Base-by-base conservation (phyloP, 352 stramenopile genomes). In the Phytophthora pini region DNA sequence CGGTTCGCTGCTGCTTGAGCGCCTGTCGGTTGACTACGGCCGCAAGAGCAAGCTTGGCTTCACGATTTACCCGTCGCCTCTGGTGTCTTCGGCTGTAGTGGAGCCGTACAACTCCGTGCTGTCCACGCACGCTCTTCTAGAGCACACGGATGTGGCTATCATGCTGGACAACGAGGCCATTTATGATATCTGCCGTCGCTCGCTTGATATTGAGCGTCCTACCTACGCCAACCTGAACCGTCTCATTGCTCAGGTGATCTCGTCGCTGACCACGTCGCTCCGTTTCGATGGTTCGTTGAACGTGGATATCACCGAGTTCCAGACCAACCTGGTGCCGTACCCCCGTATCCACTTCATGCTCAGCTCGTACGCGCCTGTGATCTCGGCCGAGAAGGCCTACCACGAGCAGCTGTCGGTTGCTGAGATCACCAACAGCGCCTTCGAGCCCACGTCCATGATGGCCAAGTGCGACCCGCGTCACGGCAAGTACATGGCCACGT, bases 401-500 rank as follows among this genome's bases (percentile, higher is more conserved):
- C 17, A 20, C 17, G 17, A 20, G 17, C 17, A 20, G 17, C 17
- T 20, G 17, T 20, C 17, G 17, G 36, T 43, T 13, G 36, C 36
- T 13, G 93, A 99, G 74, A 98, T 99, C 68, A 99, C 96, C 68
- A 98, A 97, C 79, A 91, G 85, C 17, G 93, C 96, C 45, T 99
- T 99, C 70, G 96, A 99, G 74, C 94, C 94, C 6, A 83, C 79
- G 27, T 90, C 82, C 47, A 99, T 99, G 96, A 98, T 99, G 95
- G 97, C 93, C 79, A 99, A 98, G 84, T 98, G 94, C 63, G 96
- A 99, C 79, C 96, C 97, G 34, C 90, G 97, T 62, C 97, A 99
- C 78, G 97, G 97, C 77, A 99, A 99, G 87, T 99, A 99, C 96
- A 99, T 99, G 97, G 97, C 97, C 7, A 97, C 96, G 69, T 99